A percentile compares a stretch with the other conserved stretches of the same genome.
Evolutionary conservation across 2,329 filamentous ascomycete genomes (phyloP).

Genomic region (Monascus ruber): DNA sequence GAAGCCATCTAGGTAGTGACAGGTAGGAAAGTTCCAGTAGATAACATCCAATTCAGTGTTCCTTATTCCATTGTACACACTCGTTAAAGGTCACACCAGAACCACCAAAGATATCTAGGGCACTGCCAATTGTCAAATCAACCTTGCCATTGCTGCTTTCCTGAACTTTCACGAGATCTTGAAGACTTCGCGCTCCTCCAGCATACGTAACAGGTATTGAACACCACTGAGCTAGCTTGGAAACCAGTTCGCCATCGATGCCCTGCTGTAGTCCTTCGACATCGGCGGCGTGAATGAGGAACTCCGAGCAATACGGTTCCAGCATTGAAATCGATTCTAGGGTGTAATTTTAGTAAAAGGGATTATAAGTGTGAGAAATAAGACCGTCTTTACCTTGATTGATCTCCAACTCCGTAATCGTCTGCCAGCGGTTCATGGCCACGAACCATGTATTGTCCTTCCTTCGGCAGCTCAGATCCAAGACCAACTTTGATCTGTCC

Average conservation of each 20-base stretch:
- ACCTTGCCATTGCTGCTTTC: constrained; percentile 66
- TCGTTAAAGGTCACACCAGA: constrained; percentile 76
- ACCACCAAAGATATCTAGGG: constrained; percentile 90
- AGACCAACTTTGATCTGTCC: constrained; percentile 72
- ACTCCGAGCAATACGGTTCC: constrained; percentile 90
- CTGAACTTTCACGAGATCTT: constrained; percentile 75
- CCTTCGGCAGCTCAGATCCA: constrained; percentile 83
- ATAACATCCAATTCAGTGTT: constrained; percentile 14
- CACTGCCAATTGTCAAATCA: constrained; percentile 92
- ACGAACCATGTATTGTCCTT: constrained; percentile 76
- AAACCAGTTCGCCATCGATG: constrained; percentile 76
- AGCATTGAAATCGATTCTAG: constrained; percentile 67
- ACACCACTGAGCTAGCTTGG: constrained; percentile 70
- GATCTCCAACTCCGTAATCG: constrained; percentile 90
- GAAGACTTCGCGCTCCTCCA: constrained; percentile 73
- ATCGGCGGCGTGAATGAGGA: constrained; percentile 93
- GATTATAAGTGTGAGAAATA: not conserved
- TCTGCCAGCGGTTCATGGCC: constrained; percentile 99
- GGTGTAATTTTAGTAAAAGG: constrained; percentile 4
- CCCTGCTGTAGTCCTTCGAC: constrained; percentile 89
- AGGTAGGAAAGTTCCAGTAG: not conserved
- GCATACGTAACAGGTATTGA: constrained; percentile 91
- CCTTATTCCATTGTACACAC: constrained; percentile 74
- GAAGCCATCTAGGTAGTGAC: not conserved
- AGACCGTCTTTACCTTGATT: constrained; percentile 54